A percentile compares a stretch with the other conserved stretches of the same genome.
Conservation (phyloP, 768 basidiomycete species). For the Mycena amicta region DNA sequence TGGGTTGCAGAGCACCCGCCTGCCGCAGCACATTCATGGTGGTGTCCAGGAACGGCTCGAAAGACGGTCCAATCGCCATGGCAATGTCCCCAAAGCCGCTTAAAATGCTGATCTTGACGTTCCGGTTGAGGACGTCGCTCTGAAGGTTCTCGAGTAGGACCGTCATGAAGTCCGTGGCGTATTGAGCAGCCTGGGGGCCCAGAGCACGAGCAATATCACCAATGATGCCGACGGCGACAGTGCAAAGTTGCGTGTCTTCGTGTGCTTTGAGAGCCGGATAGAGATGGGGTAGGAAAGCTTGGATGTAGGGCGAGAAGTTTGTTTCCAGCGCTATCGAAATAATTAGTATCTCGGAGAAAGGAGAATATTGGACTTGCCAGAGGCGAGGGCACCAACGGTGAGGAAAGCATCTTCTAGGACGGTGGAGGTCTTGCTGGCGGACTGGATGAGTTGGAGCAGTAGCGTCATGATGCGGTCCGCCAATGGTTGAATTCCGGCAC, state of each 20-base stretch:
- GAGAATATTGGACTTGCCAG: conserved; percentile 44
- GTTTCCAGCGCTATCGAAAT: conserved; percentile 64
- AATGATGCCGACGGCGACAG: conserved; percentile 92
- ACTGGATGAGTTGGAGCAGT: conserved; percentile 79
- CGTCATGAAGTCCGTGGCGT: conserved; percentile 88
- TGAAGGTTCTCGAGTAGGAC: conserved; percentile 90
- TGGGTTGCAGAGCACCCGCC: conserved; percentile 85
- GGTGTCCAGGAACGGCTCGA: conserved; percentile 87
- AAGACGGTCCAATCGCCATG: conserved; percentile 81
- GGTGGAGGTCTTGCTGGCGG: conserved; percentile 90
- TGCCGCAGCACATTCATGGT: conserved; percentile 91
- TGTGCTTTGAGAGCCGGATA: conserved; percentile 88
- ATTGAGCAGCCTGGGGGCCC: conserved; percentile 80
- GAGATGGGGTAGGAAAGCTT: conserved; percentile 83
- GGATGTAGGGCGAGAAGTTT: conserved; percentile 80
- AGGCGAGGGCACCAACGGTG: conserved; percentile 84
- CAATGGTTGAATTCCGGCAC: conserved; percentile 79
- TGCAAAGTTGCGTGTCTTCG: conserved; percentile 95
- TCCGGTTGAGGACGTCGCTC: conserved; percentile 86
- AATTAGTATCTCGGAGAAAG: neutral
- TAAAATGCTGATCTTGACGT: conserved; percentile 96
- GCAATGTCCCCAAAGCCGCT: conserved; percentile 97
- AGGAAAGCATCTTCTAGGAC: conserved; percentile 97
- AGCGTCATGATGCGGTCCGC: conserved; percentile 96
- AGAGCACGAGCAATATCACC: conserved; percentile 96